Conservation (phyloP, 2,329 filamentous ascomycete species). For the Pseudogymnoascus sp. region DNA sequence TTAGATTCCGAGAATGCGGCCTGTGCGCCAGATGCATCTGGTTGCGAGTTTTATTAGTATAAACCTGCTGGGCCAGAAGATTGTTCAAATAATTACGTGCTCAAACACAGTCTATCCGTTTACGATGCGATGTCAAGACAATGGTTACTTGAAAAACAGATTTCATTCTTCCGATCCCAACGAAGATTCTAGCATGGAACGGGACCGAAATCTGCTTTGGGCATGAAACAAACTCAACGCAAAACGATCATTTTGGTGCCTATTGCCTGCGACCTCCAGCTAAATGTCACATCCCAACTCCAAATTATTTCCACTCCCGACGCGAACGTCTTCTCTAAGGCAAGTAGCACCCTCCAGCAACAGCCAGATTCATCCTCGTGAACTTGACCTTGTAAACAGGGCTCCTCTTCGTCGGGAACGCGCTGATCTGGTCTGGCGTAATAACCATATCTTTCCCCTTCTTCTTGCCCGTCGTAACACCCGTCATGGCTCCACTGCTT, state of each 20-base stretch:
- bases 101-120: neutral
- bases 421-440: constrained; percentile 86
- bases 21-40: neutral
- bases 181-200: neutral
- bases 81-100: neutral
- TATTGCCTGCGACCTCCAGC: neutral
- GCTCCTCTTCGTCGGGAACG: constrained; percentile 92
- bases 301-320: neutral
- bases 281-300: constrained; percentile 5
- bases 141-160: neutral
- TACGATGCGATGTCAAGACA: neutral
- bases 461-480: constrained; percentile 48
- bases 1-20: neutral
- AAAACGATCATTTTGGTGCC: constrained; percentile 1
- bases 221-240: neutral
- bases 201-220: neutral
- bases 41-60: neutral
- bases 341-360: constrained; percentile 66
- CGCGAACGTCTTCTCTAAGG: constrained; percentile 12
- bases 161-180: neutral
- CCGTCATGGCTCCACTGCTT: constrained; percentile 25
- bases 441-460: constrained; percentile 85
- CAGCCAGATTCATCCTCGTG: constrained; percentile 87
- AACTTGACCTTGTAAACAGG: constrained; percentile 90
- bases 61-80: neutral